Conservation (phyloP, 345 rosid genomes). For the Brassica nigra region DNA sequence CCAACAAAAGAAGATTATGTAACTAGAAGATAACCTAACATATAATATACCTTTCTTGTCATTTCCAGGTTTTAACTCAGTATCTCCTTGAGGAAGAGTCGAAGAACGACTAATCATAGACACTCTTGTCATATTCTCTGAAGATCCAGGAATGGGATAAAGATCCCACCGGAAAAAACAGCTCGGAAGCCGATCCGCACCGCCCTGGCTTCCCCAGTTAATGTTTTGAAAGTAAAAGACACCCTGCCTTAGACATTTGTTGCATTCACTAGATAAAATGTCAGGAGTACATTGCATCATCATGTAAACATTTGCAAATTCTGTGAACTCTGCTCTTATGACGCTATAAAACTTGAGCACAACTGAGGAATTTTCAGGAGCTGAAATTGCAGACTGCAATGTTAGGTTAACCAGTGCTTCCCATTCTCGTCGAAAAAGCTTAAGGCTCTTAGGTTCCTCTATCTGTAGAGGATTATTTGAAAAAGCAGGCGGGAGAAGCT, state of each 20-base stretch:
- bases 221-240: too few relatives aligned
- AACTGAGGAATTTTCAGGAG: slow-evolving; percentile 14
- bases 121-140: too few relatives aligned
- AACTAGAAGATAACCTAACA: too few relatives aligned
- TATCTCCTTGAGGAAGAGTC: too few relatives aligned
- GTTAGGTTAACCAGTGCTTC: slow-evolving; percentile 5
- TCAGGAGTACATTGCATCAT: slow-evolving; percentile 25
- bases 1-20: too few relatives aligned
- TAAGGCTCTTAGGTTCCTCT: neutral
- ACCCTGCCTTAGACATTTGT: neutral
- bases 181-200: too few relatives aligned
- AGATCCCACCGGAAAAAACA: too few relatives aligned
- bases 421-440: neutral
- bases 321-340: slow-evolving; percentile 9
- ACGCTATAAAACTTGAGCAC: slow-evolving; percentile 7
- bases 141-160: too few relatives aligned
- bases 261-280: neutral
- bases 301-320: slow-evolving; percentile 14
- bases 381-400: neutral
- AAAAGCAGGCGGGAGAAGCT: slow-evolving; percentile 2
- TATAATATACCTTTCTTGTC: too few relatives aligned
- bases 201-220: too few relatives aligned
- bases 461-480: neutral
- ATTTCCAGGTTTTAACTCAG: too few relatives aligned
- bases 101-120: too few relatives aligned